phyloP scores from a whole-genome alignment of 1,284 basidiomycete genomes.

The Moesziomyces antarcticus region DNA sequence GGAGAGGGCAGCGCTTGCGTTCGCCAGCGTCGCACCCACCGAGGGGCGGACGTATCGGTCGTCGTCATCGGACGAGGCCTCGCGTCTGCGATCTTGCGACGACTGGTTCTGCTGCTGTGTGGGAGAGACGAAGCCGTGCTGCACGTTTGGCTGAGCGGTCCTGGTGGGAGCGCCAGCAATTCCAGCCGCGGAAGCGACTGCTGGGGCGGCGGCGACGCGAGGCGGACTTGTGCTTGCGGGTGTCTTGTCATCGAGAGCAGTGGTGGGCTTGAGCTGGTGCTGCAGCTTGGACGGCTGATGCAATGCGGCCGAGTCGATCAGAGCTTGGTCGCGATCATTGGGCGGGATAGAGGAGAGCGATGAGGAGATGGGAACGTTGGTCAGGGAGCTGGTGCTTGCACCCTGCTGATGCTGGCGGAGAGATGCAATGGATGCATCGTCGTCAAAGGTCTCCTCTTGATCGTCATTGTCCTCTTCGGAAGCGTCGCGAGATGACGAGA shows the following conservation, averaged over 20 bases:
- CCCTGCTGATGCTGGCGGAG: conserved; percentile 40
- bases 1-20: conserved; percentile 48
- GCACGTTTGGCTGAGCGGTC: conserved; percentile 13
- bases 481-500: conserved; percentile 52
- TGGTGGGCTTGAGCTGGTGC: conserved; percentile 27
- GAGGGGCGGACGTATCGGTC: conserved; percentile 27
- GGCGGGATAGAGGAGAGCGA: conserved; percentile 46
- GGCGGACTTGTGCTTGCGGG: conserved; percentile 50
- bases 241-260: conserved; percentile 28
- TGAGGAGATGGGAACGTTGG: conserved; percentile 37
- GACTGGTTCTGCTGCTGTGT: conserved; percentile 21
- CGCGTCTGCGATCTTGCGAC: conserved; percentile 19
- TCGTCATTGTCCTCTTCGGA: conserved; percentile 57
- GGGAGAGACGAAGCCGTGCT: conserved; percentile 30
- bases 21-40: conserved; percentile 43
- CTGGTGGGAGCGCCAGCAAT: conserved; percentile 2
- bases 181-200: conserved; percentile 5
- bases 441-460: conserved; percentile 49
- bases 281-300: conserved; percentile 45
- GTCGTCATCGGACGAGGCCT: conserved; percentile 44
- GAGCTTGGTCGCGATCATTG: conserved; percentile 45
- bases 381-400: conserved; percentile 25
- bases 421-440: conserved; percentile 49
- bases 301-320: conserved; percentile 44
- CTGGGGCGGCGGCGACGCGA: conserved; percentile 11